Evolutionary conservation across 2,329 filamentous ascomycete species (phyloP), one percentile per base, ranked within the genome.

Genomic region (Gaeumannomyces tritici): DNA sequence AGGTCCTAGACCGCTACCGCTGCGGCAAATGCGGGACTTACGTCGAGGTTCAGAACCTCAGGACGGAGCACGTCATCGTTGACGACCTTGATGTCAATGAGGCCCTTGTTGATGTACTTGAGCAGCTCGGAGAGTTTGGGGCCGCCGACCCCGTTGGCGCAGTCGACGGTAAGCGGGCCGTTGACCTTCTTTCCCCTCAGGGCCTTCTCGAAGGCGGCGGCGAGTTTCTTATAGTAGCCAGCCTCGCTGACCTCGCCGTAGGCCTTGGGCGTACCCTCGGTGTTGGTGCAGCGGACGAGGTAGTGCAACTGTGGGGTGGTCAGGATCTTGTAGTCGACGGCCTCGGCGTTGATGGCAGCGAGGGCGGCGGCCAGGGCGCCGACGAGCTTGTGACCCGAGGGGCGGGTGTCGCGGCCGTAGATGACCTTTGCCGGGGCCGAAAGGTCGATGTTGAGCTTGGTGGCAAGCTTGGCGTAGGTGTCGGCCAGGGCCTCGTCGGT

Each of bases 281-380:
- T 98, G 78, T 99, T 99, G 77, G 92, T 85, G 75, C 93, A 96
- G 67, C 95, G 90, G 35, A 93, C 93, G 66, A 98, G 82, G 77
- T 99, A 99, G 79, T 99, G 95, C 63, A 99, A 83, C 78, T 98
- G 95, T n/a, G 95, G 95, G 4, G 95, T 99, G 15, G 95, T 98
- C 70, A 97, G 81, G 73, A 93, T 88, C 76, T 93, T 95, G 79
- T 88, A 93, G 79, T 98, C 93, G 71, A 86, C 86, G 72, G 85
- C 88, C 64, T 91, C 85, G 62, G 89, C 86, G 62, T 84, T 83
- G 62, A 89, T 88, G 61, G 90, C 90, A 64, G 88, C 86, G 66
- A 98, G 80, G 24, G 91, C 91, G 71, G 91, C 89, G 64, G 87
- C 83, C 60, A 98, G 84, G 64, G 93, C 90, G 54, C 84, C 81